phyloP scores from a whole-genome alignment of 768 basidiomycete genomes.

The Paxillus involutus region DNA sequence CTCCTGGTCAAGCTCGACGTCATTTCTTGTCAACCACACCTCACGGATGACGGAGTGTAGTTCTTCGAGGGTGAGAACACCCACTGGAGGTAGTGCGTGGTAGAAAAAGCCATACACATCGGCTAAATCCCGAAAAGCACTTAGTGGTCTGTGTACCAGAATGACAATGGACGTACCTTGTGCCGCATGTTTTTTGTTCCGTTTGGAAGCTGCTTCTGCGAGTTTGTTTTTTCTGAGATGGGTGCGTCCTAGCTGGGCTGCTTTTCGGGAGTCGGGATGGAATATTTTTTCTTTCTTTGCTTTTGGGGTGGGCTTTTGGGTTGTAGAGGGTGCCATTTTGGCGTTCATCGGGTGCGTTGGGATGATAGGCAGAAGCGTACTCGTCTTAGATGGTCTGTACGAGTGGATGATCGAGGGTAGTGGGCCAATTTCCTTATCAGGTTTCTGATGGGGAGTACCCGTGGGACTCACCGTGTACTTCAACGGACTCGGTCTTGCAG shows the following conservation, averaged over 20 bases:
- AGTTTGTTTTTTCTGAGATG: constrained; percentile 71
- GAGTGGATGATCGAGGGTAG: too few relatives aligned
- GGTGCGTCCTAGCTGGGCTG: constrained; percentile 67
- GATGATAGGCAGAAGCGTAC: too few relatives aligned
- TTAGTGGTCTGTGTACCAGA: constrained; percentile 1
- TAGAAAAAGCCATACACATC: constrained; percentile 78
- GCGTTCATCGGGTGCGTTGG: too few relatives aligned
- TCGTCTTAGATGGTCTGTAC: too few relatives aligned
- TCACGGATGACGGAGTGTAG: constrained; percentile 64
- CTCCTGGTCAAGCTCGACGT: constrained; percentile 64
- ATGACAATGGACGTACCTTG: constrained; percentile 39
- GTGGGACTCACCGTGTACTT: too few relatives aligned
- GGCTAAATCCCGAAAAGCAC: constrained; percentile 37
- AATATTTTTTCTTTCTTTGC: constrained; percentile 78
- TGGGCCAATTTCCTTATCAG: too few relatives aligned
- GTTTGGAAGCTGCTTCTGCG: constrained; percentile 51
- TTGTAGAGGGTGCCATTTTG: not conserved
- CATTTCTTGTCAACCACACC: constrained; percentile 73
- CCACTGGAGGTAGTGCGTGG: constrained; percentile 62
- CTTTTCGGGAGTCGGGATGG: constrained; percentile 84
- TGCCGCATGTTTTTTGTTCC: constrained; percentile 53
- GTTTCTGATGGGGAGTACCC: too few relatives aligned
- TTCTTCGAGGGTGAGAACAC: constrained; percentile 57
- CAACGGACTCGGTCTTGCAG: too few relatives aligned
- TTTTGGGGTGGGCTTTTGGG: constrained; percentile 18